A percentile compares a stretch with the other conserved stretches of the same genome.
Evolutionary conservation across 768 basidiomycete genomes (phyloP).

Genomic region (Serendipita sp.): DNA sequence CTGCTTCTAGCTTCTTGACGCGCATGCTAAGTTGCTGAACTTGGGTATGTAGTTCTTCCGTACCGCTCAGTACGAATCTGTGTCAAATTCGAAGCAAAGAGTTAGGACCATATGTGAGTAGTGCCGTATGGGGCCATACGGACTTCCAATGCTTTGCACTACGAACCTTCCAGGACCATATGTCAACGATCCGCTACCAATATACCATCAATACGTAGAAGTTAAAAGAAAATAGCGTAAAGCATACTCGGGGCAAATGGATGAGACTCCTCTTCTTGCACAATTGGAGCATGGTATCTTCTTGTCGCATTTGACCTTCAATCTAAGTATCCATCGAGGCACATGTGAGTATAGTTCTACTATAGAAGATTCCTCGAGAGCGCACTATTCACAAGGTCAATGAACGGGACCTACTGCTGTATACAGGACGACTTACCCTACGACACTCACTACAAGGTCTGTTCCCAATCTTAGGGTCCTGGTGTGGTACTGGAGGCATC

Average conservation of each 20-base stretch:
- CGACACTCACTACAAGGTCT: conserved; percentile 3
- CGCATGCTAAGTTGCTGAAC: not conserved
- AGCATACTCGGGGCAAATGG: not conserved
- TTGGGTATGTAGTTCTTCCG: not conserved
- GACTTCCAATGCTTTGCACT: not conserved
- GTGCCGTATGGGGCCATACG: not conserved
- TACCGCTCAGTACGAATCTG: not conserved
- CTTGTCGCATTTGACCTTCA: not conserved
- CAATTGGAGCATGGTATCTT: not conserved
- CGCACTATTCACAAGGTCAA: no score
- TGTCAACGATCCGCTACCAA: not conserved
- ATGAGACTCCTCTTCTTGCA: not conserved
- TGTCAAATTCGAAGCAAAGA: no score
- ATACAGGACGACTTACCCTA: not conserved
- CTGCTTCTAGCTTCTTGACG: not conserved
- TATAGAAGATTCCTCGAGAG: no score
- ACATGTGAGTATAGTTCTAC: not conserved
- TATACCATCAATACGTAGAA: not conserved
- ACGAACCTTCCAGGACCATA: not conserved
- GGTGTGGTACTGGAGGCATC: not conserved
- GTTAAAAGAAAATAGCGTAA: not conserved
- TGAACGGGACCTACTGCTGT: not conserved
- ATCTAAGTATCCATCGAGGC: not conserved
- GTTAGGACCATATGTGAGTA: not conserved
- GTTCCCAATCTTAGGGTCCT: not conserved